phyloP scores from a whole-genome alignment of 495 filamentous ascomycete genomes.

The Copromyces sp. region DNA sequence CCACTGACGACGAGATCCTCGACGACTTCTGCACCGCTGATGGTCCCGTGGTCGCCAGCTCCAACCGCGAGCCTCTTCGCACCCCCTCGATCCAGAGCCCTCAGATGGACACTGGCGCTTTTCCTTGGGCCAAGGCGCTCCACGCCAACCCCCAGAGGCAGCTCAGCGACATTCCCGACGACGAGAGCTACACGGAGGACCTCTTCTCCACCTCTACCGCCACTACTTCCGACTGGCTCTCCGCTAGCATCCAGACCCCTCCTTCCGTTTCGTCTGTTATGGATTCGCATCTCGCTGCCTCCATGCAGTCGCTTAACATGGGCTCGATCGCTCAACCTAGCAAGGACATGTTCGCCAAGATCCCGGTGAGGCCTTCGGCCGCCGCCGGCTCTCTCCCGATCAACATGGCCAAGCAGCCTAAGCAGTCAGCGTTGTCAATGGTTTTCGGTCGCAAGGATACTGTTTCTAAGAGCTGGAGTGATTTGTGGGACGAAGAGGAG shows the following conservation, averaged over 20 bases:
- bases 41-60: constrained; percentile 58
- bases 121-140: constrained; percentile 91
- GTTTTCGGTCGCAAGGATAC: constrained; percentile 66
- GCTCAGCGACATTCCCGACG: constrained; percentile 75
- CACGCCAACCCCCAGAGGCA: constrained; percentile 73
- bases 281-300: constrained; percentile 63
- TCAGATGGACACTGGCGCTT: constrained; percentile 64
- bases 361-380: constrained; percentile 20
- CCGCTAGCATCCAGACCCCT: constrained; percentile 53
- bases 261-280: constrained; percentile 65
- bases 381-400: constrained; percentile 74
- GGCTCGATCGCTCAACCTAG: constrained; percentile 28
- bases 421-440: constrained; percentile 56
- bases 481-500: constrained; percentile 86
- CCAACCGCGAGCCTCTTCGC: constrained; percentile 89
- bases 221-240: constrained; percentile 58
- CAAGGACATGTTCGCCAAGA: constrained; percentile 19
- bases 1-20: constrained; percentile 69
- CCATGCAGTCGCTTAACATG: constrained; percentile 48
- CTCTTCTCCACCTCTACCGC: constrained; percentile 75
- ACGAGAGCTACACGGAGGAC: constrained; percentile 70
- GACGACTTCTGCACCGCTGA: constrained; percentile 92
- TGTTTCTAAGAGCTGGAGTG: constrained; percentile 94
- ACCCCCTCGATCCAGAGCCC: constrained; percentile 93
- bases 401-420: constrained; percentile 50